Conservation (phyloP, 1,284 basidiomycete species). For the Sanghuangporus sanghuang region DNA sequence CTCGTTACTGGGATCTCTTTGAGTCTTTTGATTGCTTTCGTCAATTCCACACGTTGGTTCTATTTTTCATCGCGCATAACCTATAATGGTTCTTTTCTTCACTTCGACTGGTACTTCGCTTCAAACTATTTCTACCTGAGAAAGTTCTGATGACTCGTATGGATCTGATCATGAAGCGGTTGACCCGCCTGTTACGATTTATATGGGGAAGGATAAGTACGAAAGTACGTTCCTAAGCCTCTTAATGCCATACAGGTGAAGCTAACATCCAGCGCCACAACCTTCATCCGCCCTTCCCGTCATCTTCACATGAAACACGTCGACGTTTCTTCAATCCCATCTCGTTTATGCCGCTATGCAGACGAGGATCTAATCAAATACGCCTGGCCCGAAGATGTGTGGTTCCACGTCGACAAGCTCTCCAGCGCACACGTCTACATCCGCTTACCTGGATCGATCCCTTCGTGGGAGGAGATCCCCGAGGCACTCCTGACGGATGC, state of each 20-base stretch:
- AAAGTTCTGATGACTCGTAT: neutral
- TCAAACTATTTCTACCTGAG: neutral
- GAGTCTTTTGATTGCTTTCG: neutral
- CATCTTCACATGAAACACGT: neutral
- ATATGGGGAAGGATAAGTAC: conserved; percentile 96
- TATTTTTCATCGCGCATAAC: neutral
- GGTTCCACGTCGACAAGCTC: conserved; percentile 87
- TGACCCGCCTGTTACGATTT: conserved; percentile 62
- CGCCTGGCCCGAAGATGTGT: conserved; percentile 78
- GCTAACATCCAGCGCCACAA: neutral
- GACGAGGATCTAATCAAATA: conserved; percentile 94
- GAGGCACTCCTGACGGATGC: conserved; percentile 77
- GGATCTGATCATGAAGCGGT: neutral
- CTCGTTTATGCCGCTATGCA: conserved; percentile 28
- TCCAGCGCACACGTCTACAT: conserved; percentile 95
- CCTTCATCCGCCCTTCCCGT: neutral
- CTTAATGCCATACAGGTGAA: neutral
- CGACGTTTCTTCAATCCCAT: neutral
- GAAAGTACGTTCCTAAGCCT: conserved; percentile 61
- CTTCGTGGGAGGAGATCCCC: conserved; percentile 83
- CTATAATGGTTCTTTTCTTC: conserved; percentile 65
- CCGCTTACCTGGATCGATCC: conserved; percentile 73
- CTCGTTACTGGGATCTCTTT: no score
- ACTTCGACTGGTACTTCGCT: conserved; percentile 46
- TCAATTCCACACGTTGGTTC: neutral